Conservation (phyloP, 441 rosid species). For the Erysimum cheiri region DNA sequence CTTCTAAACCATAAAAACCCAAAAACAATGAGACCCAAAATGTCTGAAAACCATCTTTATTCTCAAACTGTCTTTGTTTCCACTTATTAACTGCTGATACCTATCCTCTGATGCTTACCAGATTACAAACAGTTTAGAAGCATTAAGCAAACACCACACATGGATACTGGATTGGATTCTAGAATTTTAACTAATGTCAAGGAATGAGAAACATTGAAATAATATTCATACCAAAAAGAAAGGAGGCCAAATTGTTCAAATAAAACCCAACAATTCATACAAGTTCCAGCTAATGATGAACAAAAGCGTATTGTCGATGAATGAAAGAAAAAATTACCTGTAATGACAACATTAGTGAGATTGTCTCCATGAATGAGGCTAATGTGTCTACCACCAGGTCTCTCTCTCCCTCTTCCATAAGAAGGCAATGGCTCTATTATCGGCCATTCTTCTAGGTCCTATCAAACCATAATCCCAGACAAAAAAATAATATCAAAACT, state of each 20-base stretch:
- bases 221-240: conserved; percentile 14
- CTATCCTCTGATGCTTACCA: conserved; percentile 5
- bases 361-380: conserved; percentile 96
- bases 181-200: not conserved
- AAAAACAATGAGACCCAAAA: not conserved
- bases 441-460: conserved; percentile 88
- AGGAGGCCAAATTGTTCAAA: not conserved
- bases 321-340: conserved; percentile 51
- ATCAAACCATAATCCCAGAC: conserved; percentile 36
- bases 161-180: not conserved
- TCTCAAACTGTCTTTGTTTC: not conserved
- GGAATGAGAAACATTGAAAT: conserved; percentile 21
- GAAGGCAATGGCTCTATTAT: conserved; percentile 87
- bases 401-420: conserved; percentile 98
- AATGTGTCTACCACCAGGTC: conserved; percentile 88
- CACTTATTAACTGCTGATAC: too few relatives aligned
- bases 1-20: not conserved
- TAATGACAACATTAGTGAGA: conserved; percentile 73
- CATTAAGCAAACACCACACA: conserved; percentile 1
- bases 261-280: not conserved
- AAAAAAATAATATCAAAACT: conserved; percentile 2
- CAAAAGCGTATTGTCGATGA: not conserved
- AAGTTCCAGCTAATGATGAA: conserved; percentile 4
- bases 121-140: not conserved
- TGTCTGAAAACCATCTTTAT: not conserved